These are phyloP conservation scores for Plasmodium reichenowi DNA, from an alignment of 169 alveolate genomes.

Conservation along the genomic window DNA sequence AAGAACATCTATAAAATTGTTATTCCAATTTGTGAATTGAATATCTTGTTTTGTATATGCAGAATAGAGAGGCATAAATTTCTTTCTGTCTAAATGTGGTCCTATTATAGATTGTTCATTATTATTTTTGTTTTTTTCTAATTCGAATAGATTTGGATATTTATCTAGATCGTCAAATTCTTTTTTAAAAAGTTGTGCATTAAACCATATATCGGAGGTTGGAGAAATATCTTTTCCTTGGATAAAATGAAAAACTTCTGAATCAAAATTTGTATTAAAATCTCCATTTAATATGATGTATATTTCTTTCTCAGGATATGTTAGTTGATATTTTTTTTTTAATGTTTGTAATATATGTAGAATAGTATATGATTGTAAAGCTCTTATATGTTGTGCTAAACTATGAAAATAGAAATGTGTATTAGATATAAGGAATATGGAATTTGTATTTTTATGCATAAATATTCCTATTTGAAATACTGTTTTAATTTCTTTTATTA, in stretches of 20 bases:
- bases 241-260: conserved; percentile 64
- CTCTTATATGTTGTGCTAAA: conserved; percentile 68
- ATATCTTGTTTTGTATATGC: conserved; percentile 68
- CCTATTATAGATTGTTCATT: conserved; percentile 28
- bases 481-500: conserved; percentile 59
- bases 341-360: conserved; percentile 35
- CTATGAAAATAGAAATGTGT: conserved; percentile 76
- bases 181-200: conserved; percentile 62
- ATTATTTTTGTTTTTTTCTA: conserved; percentile 8
- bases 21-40: conserved; percentile 66
- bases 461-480: conserved; percentile 66
- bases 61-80: conserved; percentile 50
- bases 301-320: conserved; percentile 11
- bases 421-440: conserved; percentile 45
- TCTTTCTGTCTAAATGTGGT: conserved; percentile 58
- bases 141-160: conserved; percentile 57
- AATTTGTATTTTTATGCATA: conserved; percentile 22
- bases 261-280: conserved; percentile 64
- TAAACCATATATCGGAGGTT: conserved; percentile 46
- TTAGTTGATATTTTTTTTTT: conserved; percentile 33
- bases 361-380: conserved; percentile 36
- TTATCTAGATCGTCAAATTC: conserved; percentile 71
- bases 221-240: conserved; percentile 48
- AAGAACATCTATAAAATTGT: conserved; percentile 71
- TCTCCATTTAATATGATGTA: conserved; percentile 65